Base-by-base conservation (phyloP, 2,329 filamentous ascomycete genomes). In the Fusarium pseudoanthophilum region DNA sequence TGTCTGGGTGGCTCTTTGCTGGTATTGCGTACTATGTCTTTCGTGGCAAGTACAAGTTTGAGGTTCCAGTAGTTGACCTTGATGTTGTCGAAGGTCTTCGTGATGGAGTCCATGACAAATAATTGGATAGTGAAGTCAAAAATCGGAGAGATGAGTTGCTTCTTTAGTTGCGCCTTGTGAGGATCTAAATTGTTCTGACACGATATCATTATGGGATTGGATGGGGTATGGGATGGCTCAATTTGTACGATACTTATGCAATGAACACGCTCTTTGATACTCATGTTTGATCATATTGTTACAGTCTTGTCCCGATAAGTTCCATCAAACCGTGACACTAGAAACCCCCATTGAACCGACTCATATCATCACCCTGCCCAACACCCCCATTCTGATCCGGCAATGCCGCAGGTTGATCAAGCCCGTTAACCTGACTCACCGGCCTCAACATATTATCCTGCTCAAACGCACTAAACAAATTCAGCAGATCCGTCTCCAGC, bases 1-100 rank as follows among this genome's bases (percentile, higher is more conserved):
- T 86, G 72, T 77, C 77, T 7, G 84, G 81, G 0, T 85, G 83
- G 83, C 57, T 82, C 2, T 32, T 79, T 1, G 77, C 82, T 37
- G 83, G 83, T 0, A 74, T 75, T 0, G 36, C 78, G 5, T 85
- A 83, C 43, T 85, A 83, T 45, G 57, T 65, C 3, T 52, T 63
- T 0, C 56, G 56, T 9, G 80, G 78, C 1, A 71, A 64, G 20
- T 36, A 69, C 4, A 80, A 80, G 63, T 81, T 76, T 13, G 39
- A 78, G 53, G 75, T 80, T 3, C 67, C 67, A 0, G 43, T 39
- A 1, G 64, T 69, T 7, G 64, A 53, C 15, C 26, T 46, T 10
- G 65, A 67, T 2, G 20, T 68, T 28, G 40, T 68, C 1, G 28
- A 68, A 7, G 65, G 55, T 0, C 20, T 60, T 37, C 46, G 40